Evolutionary conservation across 2,329 filamentous ascomycete genomes (phyloP), one percentile per base, ranked within the genome.

Genomic region (Aspergillus sergii): DNA sequence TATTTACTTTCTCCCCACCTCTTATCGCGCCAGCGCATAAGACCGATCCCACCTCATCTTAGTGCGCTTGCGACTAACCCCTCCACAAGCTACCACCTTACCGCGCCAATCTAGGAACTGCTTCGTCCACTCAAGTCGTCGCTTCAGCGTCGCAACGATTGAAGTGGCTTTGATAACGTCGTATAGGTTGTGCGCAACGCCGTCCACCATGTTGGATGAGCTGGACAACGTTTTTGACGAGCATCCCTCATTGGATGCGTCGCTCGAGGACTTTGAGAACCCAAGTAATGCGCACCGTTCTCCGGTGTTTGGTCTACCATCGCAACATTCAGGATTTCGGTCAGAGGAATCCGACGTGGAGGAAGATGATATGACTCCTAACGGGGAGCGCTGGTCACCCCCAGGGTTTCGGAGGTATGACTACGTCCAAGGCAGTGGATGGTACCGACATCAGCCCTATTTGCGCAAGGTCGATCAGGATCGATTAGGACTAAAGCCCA

Each of bases 301-400:
- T 19, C 86, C 85, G 21, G 74, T 83, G 58, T 85, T 86, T 64
- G 82, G 82, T 26, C 69, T 85, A 61, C 84, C 85, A 19, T 87
- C 85, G 57, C 85, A 87, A 68, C 86, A 89, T 75, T 90, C 87
- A 45, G 87, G 85, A 71, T 89, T 90, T 80, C 84, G 86, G 68
- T 88, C 82, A 19, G 80, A 80, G 57, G 79, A 81, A 41, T 80
- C 84, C 55, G 83, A 84, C 32, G 68, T 71, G 60, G 72, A 78
- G 60, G 66, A 76, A 34, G 77, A 75, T 43, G 79, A 78, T 32
- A 73, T 73, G 43, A 68, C 68, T 5, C 65, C 71, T 39, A 77
- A 78, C 30, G 75, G 73, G 59, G 83, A 84, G 56, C 86, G 86
- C 36, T 90, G 87, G 86, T 88, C 86, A 59, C 89, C 89, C 46